A percentile compares a stretch with the other conserved stretches of the same genome.
Conservation (phyloP, 1,284 basidiomycete species). For the Malassezia japonica region DNA sequence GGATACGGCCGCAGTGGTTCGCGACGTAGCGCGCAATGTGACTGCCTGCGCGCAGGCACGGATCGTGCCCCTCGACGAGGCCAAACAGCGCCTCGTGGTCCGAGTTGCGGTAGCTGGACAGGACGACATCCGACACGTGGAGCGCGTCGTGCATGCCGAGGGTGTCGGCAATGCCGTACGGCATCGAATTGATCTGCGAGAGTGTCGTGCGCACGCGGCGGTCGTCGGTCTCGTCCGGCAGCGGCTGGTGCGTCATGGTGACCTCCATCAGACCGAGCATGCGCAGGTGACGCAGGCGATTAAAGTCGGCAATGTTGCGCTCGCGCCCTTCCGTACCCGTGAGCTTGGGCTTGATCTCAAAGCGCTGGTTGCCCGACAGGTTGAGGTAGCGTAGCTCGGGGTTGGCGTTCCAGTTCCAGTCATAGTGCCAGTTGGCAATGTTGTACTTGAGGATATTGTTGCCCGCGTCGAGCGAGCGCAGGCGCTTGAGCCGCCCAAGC, state of each 20-base stretch:
- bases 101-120: slow-evolving; percentile 71
- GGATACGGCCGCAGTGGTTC: slow-evolving; percentile 29
- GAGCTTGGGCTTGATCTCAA: slow-evolving; percentile 66
- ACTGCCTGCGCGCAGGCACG: slow-evolving; percentile 51
- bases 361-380: slow-evolving; percentile 72
- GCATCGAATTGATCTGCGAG: slow-evolving; percentile 83
- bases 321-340: slow-evolving; percentile 46
- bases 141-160: slow-evolving; percentile 58
- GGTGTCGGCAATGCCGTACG: slow-evolving; percentile 94
- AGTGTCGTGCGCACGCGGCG: slow-evolving; percentile 84
- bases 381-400: slow-evolving; percentile 81
- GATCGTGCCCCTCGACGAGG: slow-evolving; percentile 66
- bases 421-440: slow-evolving; percentile 96
- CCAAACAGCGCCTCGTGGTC: slow-evolving; percentile 85
- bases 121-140: slow-evolving; percentile 83
- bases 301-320: slow-evolving; percentile 67
- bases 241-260: slow-evolving; percentile 58
- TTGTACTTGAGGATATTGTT: slow-evolving; percentile 95
- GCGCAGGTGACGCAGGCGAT: slow-evolving; percentile 67
- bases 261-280: slow-evolving; percentile 96
- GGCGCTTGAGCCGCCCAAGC: slow-evolving; percentile 67
- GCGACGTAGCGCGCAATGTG: slow-evolving; percentile 53
- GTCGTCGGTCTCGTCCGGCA: slow-evolving; percentile 75
- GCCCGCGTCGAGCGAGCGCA: slow-evolving; percentile 82
- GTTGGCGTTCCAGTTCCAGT: slow-evolving; percentile 99